Percentiles rank a stretch among this genome's conserved stretches.
Evolutionary conservation across 176 grass and related monocot genomes (phyloP).

Genomic region (Calamus simplicifolius): DNA sequence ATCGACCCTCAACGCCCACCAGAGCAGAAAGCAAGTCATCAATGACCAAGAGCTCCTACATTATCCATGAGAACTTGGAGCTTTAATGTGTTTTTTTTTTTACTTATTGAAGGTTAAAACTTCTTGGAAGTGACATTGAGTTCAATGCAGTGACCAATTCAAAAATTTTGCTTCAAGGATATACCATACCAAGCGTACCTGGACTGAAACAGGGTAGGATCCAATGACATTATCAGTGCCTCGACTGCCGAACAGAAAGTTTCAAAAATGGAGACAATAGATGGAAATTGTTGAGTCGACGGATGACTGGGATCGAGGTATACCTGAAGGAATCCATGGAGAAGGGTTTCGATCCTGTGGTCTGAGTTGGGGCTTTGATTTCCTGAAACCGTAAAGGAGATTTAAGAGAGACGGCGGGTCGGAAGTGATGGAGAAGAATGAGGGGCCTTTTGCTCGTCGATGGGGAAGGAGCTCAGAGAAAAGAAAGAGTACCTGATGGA

Average conservation of each 20-base stretch:
- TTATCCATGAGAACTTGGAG: conserved; percentile 12
- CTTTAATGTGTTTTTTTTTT: neutral
- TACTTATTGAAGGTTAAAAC: too few species aligned
- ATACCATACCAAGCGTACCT: conserved; percentile 47
- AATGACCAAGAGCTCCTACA: conserved; percentile 88
- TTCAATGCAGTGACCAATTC: too few species aligned
- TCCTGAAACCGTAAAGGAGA: conserved; percentile 39
- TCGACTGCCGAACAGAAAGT: conserved; percentile 20
- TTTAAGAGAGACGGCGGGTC: neutral
- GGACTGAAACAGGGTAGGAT: conserved; percentile 80
- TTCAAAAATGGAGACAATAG: too few species aligned
- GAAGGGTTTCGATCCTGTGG: conserved; percentile 42
- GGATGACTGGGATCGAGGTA: neutral
- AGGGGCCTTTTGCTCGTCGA: neutral
- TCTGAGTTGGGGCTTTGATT: conserved; percentile 39
- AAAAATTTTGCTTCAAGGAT: neutral
- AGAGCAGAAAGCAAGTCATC: conserved; percentile 92
- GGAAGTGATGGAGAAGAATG: conserved; percentile 8
- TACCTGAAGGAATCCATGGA: conserved; percentile 62
- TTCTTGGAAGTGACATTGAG: too few species aligned
- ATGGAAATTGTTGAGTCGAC: too few species aligned
- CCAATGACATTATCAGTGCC: conserved; percentile 68
- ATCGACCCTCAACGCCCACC: conserved; percentile 82
- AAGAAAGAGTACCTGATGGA: conserved; percentile 57
- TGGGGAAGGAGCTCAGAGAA: neutral